Percentiles rank a stretch among this genome's conserved stretches.
Conservation (phyloP, 352 stramenopile species). For the Phytophthora podocarpi region DNA sequence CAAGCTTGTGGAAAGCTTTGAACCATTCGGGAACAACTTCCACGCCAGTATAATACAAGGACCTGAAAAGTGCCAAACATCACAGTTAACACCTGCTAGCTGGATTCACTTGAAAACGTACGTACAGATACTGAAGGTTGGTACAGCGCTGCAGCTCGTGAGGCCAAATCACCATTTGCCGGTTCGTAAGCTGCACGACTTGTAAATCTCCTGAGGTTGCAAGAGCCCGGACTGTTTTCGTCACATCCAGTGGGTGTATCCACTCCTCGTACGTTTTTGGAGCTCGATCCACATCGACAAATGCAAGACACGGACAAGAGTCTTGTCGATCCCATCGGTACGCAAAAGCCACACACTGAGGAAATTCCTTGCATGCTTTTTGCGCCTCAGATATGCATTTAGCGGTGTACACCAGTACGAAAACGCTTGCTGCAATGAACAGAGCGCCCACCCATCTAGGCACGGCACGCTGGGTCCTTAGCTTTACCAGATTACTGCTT, state of each 20-base stretch:
- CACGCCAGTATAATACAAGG: slow-evolving; percentile 21
- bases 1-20: slow-evolving; percentile 18
- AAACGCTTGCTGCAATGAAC: slow-evolving; percentile 3
- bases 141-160: slow-evolving; percentile 31
- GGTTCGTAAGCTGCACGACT: slow-evolving; percentile 37
- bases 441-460: slow-evolving; percentile 3
- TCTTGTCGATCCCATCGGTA: slow-evolving; percentile 23
- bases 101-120: too few species aligned
- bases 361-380: slow-evolving; percentile 7
- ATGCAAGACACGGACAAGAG: slow-evolving; percentile 40
- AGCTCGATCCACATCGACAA: slow-evolving; percentile 31
- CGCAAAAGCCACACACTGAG: slow-evolving; percentile 31
- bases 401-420: slow-evolving; percentile 12
- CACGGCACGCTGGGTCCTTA: not conserved
- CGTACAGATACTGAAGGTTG: slow-evolving; percentile 31
- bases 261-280: slow-evolving; percentile 31
- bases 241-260: slow-evolving; percentile 26
- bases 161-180: slow-evolving; percentile 25
- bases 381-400: slow-evolving; percentile 14
- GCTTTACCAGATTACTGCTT: not conserved
- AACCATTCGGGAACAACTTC: slow-evolving; percentile 23
- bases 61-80: not conserved
- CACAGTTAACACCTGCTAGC: too few species aligned
- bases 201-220: slow-evolving; percentile 26
- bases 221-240: slow-evolving; percentile 23